Base-by-base conservation (phyloP, 106 monocot species). In the Iris macrosiphon region DNA sequence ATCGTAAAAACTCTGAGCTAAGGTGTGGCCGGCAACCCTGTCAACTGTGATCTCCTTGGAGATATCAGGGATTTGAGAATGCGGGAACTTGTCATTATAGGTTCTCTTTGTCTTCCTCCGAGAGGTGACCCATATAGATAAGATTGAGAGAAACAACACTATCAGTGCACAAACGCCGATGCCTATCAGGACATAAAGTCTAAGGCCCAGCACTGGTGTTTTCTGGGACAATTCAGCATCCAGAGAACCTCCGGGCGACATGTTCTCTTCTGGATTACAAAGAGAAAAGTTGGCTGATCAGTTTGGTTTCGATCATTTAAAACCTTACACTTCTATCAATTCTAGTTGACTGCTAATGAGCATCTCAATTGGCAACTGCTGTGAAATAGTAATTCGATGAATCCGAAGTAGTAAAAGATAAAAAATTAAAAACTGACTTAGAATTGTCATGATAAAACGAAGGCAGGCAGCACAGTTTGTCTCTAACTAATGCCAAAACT, bases 21-120 rank as follows among this genome's bases (percentile, higher is more conserved):
- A 68, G 40, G 37, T 69, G 15, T 45, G 64, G 2, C 31, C 58
- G 1, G 45, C 68, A 34, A 81, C 76, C 26, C 65, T 66, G 34
- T 78, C 91, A 0, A 78, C 82, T 4, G 68, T 69, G 13, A 91
- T 91, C 61, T 85, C 91, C 57, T 91, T 85, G n/a, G 85, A 82
- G 37, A 81, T 39, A 20, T 59, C 71, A 3, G 91, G 91, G 40
- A 91, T 91, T 67, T 75, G 91, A n/a, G 72, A 57, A n/a, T 34
- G 57, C 4, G 57, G 70, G 28, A 53, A 38, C 18, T 76, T 76
- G 20, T 72, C 69, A n/a, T 32, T 25, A 13, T 64, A 50, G 49
- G 37, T 62, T 37, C 66, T 71, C 7, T 63, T 50, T 51, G 30
- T 50, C 62, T 56, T 80, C 53, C 59, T 80, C 11, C 60, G 27